A percentile compares a stretch with the other conserved stretches of the same genome.
Evolutionary conservation across 2,329 filamentous ascomycete genomes (phyloP).

Genomic region (Delphinella strobiligena): DNA sequence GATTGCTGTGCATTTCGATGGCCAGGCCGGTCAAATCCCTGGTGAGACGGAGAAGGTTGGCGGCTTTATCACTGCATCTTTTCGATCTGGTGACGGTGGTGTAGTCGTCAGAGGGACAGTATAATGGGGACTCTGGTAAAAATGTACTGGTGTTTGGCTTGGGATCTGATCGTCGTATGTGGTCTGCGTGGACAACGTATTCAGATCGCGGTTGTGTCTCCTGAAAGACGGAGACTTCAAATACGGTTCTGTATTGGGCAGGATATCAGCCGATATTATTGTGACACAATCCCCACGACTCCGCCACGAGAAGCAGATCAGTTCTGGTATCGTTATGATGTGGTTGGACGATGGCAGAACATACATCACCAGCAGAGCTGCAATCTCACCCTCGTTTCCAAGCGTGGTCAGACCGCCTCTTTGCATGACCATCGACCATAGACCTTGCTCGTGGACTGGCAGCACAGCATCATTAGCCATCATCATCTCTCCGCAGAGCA

Average conservation of each 20-base stretch:
- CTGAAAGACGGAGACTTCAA: conserved; percentile 3
- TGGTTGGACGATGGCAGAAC: background rate
- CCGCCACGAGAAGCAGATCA: background rate
- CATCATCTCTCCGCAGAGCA: conserved; percentile 20
- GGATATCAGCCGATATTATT: conserved; percentile 1
- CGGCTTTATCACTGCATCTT: conserved; percentile 1
- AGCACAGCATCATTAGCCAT: conserved; percentile 15
- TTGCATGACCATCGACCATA: conserved; percentile 17
- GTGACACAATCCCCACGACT: background rate
- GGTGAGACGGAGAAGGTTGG: background rate
- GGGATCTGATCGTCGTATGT: background rate
- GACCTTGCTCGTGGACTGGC: conserved; percentile 16
- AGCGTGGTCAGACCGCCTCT: conserved; percentile 19
- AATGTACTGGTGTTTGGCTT: background rate
- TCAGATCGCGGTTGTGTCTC: conserved; percentile 1
- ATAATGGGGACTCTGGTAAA: conserved; percentile 5
- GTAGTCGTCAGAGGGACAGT: background rate
- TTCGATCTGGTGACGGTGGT: conserved; percentile 1
- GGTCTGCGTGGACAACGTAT: conserved; percentile 3
- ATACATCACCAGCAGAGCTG: conserved; percentile 7
- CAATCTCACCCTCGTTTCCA: conserved; percentile 13
- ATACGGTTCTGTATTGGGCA: background rate
- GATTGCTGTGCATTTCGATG: background rate
- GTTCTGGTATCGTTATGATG: too few species aligned
- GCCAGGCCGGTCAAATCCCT: conserved; percentile 1